Conservation (phyloP, 352 stramenopile genomes). For the Pythium sukuiense region DNA sequence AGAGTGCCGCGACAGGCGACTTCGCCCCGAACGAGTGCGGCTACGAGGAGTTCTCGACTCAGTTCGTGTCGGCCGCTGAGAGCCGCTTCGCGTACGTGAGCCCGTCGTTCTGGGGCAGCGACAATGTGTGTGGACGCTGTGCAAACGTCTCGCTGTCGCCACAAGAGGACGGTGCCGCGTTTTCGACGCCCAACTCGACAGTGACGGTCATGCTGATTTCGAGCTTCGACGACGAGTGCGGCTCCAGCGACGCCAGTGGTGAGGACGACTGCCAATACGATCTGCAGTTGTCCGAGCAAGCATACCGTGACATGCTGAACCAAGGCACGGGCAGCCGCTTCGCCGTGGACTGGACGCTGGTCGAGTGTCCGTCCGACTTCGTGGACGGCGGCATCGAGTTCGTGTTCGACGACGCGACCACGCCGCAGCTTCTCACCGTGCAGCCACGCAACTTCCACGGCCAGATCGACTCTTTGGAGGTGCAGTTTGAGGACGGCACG, state of each 20-base stretch:
- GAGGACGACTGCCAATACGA: slow-evolving; percentile 19
- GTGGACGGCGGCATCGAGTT: slow-evolving; percentile 29
- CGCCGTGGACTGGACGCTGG: slow-evolving; percentile 22
- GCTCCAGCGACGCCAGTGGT: neutral
- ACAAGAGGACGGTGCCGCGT: neutral
- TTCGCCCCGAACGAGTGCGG: slow-evolving; percentile 27
- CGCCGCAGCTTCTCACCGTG: slow-evolving; percentile 18
- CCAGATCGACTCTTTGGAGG: slow-evolving; percentile 14
- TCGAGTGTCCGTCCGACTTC: slow-evolving; percentile 27
- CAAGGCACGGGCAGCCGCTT: slow-evolving; percentile 23
- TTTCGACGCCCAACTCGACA: slow-evolving; percentile 26
- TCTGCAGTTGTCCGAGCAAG: slow-evolving; percentile 23
- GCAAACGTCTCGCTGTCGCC: slow-evolving; percentile 20
- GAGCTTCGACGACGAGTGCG: slow-evolving; percentile 22
- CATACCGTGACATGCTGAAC: slow-evolving; percentile 33
- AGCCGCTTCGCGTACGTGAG: slow-evolving; percentile 33
- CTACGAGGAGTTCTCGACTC: slow-evolving; percentile 28
- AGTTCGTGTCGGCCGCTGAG: slow-evolving; percentile 27
- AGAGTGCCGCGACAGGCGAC: slow-evolving; percentile 22
- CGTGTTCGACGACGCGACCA: slow-evolving; percentile 23
- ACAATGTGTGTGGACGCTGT: slow-evolving; percentile 22
- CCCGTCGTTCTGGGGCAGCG: slow-evolving; percentile 11
- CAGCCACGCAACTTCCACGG: slow-evolving; percentile 30
- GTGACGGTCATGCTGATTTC: slow-evolving; percentile 33
- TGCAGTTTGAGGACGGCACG: slow-evolving; percentile 19